Evolutionary conservation across 176 grass and related monocot genomes (phyloP), one percentile per base, ranked within the genome.

Genomic region (Oryza meyeriana): DNA sequence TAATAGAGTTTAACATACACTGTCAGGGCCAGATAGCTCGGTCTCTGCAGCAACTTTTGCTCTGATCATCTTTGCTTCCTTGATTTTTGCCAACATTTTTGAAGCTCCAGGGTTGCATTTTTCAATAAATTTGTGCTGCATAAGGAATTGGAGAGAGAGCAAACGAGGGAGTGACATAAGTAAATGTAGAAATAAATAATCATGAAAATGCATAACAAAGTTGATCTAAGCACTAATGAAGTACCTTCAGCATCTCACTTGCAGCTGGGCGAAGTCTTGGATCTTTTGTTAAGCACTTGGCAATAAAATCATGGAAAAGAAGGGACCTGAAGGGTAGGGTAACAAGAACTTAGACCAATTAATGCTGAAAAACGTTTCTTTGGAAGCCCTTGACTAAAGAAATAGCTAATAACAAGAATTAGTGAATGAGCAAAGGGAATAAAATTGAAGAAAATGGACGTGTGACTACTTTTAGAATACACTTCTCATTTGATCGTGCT

Each of bases 231-330:
- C 25, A 86, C 3, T 39, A 77, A 90, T 71, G 74, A 40, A 84
- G 41, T 95, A 95, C 96, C 93, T 99, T 99, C 65, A 99, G 55
- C 91, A 99, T 99, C 87, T 99, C 96, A 70, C 64, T 81, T 80
- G 96, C 96, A 80, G 90, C 66, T 86, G 96, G 96, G 13, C 96
- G 91, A 82, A 93, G 85, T 72, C 96, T 89, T 77, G 96, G 91
- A 87, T 99, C 96, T 91, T 99, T 99, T 78, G 96, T 99, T 85
- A 99, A 81, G 87, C 93, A 99, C 82, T 99, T 99, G 9, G 96
- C 96, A 87, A 95, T 99, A 91, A 99, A 99, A 95, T 99, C 96
- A 90, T 99, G 96, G 77, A 99, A 99, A 78, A 99, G 75, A 84
- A 99, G 93, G 55, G 96, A 99, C 96, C 96, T 99, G 79, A 67